Percentiles rank a stretch among this genome's conserved stretches.
These are phyloP conservation scores for Schwanniomyces polymorphus DNA, from an alignment of 805 yeast species.

Conservation along the genomic window DNA sequence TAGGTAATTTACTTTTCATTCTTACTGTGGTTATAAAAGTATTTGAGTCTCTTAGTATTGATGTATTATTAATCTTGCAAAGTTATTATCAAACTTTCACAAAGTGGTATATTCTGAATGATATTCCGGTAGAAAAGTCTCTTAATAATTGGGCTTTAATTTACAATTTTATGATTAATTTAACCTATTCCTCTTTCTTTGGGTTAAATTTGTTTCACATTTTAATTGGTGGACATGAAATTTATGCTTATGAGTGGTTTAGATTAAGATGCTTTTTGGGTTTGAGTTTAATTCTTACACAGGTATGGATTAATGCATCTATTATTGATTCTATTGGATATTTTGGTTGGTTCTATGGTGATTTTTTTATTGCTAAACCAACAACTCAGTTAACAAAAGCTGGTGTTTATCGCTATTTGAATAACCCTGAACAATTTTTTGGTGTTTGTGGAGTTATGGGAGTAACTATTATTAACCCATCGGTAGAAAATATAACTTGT, in stretches of 20 bases:
- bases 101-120: constrained; percentile 60
- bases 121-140: constrained; percentile 62
- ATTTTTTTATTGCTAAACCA: constrained; percentile 66
- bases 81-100: constrained; percentile 64
- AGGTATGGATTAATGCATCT: constrained; percentile 67
- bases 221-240: constrained; percentile 15
- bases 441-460: constrained; percentile 86
- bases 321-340: constrained; percentile 73
- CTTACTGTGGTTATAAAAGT: constrained; percentile 49
- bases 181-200: constrained; percentile 58
- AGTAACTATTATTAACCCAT: constrained; percentile 57
- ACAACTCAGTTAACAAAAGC: constrained; percentile 62
- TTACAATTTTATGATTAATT: constrained; percentile 50
- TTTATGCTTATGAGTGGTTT: constrained; percentile 37
- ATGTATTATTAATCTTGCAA: constrained; percentile 56
- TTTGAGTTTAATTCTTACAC: constrained; percentile 52
- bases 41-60: constrained; percentile 50
- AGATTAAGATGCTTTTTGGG: constrained; percentile 62
- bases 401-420: constrained; percentile 79
- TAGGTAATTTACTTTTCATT: constrained; percentile 27
- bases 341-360: constrained; percentile 91
- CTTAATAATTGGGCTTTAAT: constrained; percentile 72
- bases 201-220: constrained; percentile 32
- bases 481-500: constrained; percentile 52
- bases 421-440: constrained; percentile 77